Evolutionary conservation across 148 eudicot species (phyloP), one percentile per base, ranked within the genome.

Genomic region (Rhododendron molle): DNA sequence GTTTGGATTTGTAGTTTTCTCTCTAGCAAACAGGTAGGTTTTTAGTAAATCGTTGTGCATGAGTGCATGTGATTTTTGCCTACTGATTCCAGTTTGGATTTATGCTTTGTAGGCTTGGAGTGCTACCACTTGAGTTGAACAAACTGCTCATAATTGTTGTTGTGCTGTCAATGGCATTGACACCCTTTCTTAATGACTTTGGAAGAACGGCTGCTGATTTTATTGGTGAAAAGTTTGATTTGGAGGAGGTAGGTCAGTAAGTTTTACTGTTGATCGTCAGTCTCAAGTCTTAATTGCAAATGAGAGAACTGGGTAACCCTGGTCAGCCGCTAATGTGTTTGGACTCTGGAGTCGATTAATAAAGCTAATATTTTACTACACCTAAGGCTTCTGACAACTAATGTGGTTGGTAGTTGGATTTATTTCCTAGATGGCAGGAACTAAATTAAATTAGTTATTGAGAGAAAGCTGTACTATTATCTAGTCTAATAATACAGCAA

Each of bases 61-160:
- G 58, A 5, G 32, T 60, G 26, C 52, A n/a, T 44, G 28, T 72
- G 30, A 40, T 79, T 46, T 80, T 13, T 36, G 26, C 32, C 32
- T 65, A 82, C 26, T 69, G 18, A 67, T 28, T 69, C 32, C 40
- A 72, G 49, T 62, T 32, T 80, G 34, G 30, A 80, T 83, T 58
- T 36, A 40, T 62, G 10, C 50, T 49, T 88, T 92, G 56, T 91
- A 97, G 99, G 94, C 98, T 97, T 18, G 99, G 99, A 85, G 99
- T 97, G 73, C 87, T 97, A 49, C 99, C 99, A 43, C 96, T 97
- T 86, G 99, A 97, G 85, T 96, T 97, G 84, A 97, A 97, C 91
- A 97, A 97, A 90, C 93, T 97, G 86, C 98, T 97, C 84, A 97
- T 97, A 80, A 97, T 97, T 80, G 98, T 97, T 83, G 99, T 97